These are phyloP conservation scores for Candida nanaspora DNA, from an alignment of 805 yeast species.

Conservation along the genomic window DNA sequence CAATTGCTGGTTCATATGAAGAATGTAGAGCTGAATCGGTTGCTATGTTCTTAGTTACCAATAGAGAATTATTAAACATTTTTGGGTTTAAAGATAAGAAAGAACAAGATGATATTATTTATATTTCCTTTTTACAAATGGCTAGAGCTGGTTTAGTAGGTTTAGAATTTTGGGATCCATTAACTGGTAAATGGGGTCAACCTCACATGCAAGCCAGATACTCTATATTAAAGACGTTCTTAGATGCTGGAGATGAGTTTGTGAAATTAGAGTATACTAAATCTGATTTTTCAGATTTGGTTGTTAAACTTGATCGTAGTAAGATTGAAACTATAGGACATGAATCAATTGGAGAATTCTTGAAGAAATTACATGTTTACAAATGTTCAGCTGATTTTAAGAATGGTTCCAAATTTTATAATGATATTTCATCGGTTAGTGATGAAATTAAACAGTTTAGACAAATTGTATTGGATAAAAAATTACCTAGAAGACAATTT, in stretches of 20 bases:
- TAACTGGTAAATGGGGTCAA: constrained; percentile 82
- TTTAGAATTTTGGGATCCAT: constrained; percentile 84
- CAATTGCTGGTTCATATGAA: constrained; percentile 80
- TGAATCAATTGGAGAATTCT: constrained; percentile 62
- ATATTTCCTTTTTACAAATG: constrained; percentile 72
- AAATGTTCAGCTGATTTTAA: constrained; percentile 71
- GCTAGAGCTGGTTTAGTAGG: constrained; percentile 82
- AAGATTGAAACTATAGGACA: constrained; percentile 68
- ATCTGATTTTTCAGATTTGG: constrained; percentile 50
- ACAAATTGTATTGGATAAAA: constrained; percentile 59
- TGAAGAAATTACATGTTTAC: constrained; percentile 67
- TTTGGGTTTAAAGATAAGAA: constrained; percentile 56
- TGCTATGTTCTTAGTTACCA: constrained; percentile 72
- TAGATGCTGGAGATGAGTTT: constrained; percentile 55
- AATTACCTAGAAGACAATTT: constrained; percentile 77
- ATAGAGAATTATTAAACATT: constrained; percentile 57
- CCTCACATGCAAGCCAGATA: constrained; percentile 92
- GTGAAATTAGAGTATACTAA: constrained; percentile 44
- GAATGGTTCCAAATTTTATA: constrained; percentile 57
- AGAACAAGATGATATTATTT: constrained; percentile 58
- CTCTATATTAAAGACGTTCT: constrained; percentile 71
- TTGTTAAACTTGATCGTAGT: constrained; percentile 48
- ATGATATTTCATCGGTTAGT: constrained; percentile 61
- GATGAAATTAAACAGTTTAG: constrained; percentile 58
- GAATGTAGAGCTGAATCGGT: constrained; percentile 92